Evolutionary conservation across 2,329 filamentous ascomycete species (phyloP), one percentile per base, ranked within the genome.

Genomic region (Cryphonectria parasitica): DNA sequence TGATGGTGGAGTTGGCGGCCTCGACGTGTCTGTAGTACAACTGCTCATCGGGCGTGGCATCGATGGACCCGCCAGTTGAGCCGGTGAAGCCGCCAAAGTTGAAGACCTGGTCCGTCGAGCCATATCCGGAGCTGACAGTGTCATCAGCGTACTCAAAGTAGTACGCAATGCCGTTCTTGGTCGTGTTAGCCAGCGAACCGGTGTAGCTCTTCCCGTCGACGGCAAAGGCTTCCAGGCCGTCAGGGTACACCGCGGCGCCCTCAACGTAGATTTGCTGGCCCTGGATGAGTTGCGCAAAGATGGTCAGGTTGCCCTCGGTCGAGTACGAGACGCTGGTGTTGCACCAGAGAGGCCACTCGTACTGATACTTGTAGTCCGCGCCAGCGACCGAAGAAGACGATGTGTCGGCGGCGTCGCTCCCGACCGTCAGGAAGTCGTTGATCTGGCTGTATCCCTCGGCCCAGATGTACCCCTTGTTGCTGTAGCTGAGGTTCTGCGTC

Each of bases 321-420:
- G 83, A 76, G 17, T 82, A 77, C 19, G 78, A 76, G 68, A 85
- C 86, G 1, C 84, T 85, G 22, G 84, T 86, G 74, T 87, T 87
- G 64, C 87, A 87, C 74, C 82, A 84, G 0, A 93, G 78, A 0
- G 91, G 91, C 75, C 91, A 93, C 11, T 78, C 79, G 77, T 90
- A 91, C 5, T 75, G 75, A 5, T 77, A 73, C 31, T 75, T 73
- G 76, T 84, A 84, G 25, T 52, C 41, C 17, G 69, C 66, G 28
- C 36, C 73, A 28, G 34, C 58, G 25, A 52, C 66, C 8, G 68
- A 58, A 22, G 45, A 22, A 3, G 68, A 61, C 61, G 28, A 28
- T 36, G 28, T 52, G 62, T 19, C 41, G 25, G 77, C 73, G 22
- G 64, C 67, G 72, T 82, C 80, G 6, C 67, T 70, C 22, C 80